A percentile compares a stretch with the other conserved stretches of the same genome.
Conservation (phyloP, 1,284 basidiomycete species). For the Phenoliferia sp. region DNA sequence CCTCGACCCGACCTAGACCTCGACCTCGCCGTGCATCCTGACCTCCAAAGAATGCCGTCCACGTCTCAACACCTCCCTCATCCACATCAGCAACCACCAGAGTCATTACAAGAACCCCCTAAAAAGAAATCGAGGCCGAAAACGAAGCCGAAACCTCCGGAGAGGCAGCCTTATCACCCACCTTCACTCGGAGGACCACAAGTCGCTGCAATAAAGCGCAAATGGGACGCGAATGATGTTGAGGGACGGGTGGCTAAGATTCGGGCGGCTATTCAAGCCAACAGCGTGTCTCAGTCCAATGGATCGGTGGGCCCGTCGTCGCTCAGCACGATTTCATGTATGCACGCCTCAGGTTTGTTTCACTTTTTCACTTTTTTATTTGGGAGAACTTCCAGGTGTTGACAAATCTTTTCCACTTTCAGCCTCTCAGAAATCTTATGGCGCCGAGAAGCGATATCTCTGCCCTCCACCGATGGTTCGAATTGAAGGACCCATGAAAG, state of each 20-base stretch:
- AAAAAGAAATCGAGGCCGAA: not conserved
- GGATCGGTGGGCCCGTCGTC: not conserved
- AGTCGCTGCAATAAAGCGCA: not conserved
- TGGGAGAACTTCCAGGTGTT: not conserved
- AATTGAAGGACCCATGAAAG: conserved; percentile 74
- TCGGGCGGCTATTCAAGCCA: not conserved
- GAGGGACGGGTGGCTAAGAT: not conserved
- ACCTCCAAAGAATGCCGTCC: not conserved
- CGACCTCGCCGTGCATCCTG: not conserved
- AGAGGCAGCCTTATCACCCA: not conserved
- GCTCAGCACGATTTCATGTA: conserved; percentile 2
- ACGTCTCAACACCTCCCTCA: not conserved
- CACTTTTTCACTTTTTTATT: not conserved
- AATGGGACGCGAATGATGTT: not conserved
- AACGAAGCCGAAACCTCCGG: not conserved
- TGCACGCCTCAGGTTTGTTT: conserved; percentile 2
- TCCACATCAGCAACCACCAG: not conserved
- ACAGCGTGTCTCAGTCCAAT: not conserved
- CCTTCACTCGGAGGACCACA: not conserved
- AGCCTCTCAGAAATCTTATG: conserved; percentile 87
- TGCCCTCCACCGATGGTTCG: conserved; percentile 83
- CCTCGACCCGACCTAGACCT: not conserved
- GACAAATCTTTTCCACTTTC: conserved; percentile 35
- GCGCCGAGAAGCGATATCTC: conserved; percentile 83
- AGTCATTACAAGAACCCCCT: not conserved